Conservation (phyloP, 345 rosid species). For the Physaria fendleri region DNA sequence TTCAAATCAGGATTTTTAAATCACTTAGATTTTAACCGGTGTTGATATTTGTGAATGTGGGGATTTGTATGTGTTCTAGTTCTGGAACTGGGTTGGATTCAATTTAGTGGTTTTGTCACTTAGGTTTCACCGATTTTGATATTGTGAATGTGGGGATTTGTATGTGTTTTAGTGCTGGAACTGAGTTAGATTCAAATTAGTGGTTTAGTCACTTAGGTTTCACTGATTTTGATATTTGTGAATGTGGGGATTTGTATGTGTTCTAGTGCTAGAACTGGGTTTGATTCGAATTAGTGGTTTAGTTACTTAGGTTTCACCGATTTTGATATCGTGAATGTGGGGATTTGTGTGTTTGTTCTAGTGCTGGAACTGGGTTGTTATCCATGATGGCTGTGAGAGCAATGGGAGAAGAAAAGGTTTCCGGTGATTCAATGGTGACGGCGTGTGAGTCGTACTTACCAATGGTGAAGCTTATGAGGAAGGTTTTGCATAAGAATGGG, state of each 20-base stretch:
- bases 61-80: too few relatives aligned
- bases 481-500: conserved; percentile 63
- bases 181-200: too few relatives aligned
- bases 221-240: too few relatives aligned
- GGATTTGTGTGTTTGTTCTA: conserved; percentile 22
- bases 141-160: background rate
- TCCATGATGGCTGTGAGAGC: conserved; percentile 95
- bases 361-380: conserved; percentile 93
- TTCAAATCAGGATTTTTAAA: too few relatives aligned
- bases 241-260: too few relatives aligned
- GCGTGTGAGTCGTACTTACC: conserved; percentile 95
- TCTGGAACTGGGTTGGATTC: too few relatives aligned
- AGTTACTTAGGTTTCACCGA: background rate
- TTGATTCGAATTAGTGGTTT: background rate
- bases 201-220: too few relatives aligned
- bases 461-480: conserved; percentile 84
- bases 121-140: background rate
- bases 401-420: background rate
- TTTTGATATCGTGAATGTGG: background rate
- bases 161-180: too few relatives aligned
- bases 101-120: background rate
- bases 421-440: conserved; percentile 37
- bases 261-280: too few relatives aligned
- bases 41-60: too few relatives aligned
- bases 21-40: too few relatives aligned